Base-by-base conservation (phyloP, 225 moss, liverwort and hornwort genomes). In the Climacium dendroides region DNA sequence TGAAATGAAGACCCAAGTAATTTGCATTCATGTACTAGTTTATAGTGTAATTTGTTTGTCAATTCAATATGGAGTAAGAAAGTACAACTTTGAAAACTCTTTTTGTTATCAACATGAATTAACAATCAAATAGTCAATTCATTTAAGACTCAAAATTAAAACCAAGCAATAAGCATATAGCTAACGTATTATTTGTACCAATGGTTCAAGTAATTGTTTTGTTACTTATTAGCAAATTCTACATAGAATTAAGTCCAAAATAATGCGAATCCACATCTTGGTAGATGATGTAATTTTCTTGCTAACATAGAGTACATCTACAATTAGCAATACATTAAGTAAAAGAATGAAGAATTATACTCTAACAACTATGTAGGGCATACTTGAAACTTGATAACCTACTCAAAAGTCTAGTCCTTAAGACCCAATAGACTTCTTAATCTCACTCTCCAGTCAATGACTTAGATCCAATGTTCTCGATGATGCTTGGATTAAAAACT, bases 91-190 rank as follows among this genome's bases (percentile, higher is more conserved):
- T 43, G 2, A 43, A 71, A 71, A 0, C 7, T 28, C 43, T 71
- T 43, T 43, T 14, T 41, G 24, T 30, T 0, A 0, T 47, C 18
- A 45, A 72, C 17, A 17, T 10, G 10, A 72, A 45, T 72, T 17
- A 10, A 45, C 29, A 10, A 28, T 45, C 0, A 45, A 0, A 17
- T 6, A 10, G 16, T 28, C 5, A 45, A 0, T 8, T 45, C 45
- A 17, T 17, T 10, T 3, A 17, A 72, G 4, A 45, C 1, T 43
- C 10, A 43, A 71, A 28, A 71, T 28, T 28, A 26, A 43, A 16
- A 28, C 15, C n/a, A n/a, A n/a, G n/a, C 16, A 45, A 43, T 28
- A 28, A 28, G 10, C 43, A 71, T 71, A 15, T 16, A 43, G 28
- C 45, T 16, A 71, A 28, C 28, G 5, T 24, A 15, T 43, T 26